phyloP scores from a whole-genome alignment of 768 basidiomycete genomes.

The Rubroboletus satanas region DNA sequence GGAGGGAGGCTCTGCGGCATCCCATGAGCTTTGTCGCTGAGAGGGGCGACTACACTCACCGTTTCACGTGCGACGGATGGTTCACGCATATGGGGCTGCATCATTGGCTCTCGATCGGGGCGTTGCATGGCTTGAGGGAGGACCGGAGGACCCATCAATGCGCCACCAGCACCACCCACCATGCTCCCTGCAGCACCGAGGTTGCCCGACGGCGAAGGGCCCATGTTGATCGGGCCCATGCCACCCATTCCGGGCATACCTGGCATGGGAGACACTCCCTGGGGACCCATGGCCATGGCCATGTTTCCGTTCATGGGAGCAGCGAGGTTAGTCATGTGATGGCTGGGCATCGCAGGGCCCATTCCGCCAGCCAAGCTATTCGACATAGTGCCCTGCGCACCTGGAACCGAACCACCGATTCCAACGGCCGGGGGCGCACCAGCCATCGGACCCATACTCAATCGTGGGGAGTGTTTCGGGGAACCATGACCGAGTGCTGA shows the following conservation, averaged over 20 bases:
- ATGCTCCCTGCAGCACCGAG: constrained; percentile 22
- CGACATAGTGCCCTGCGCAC: constrained; percentile 14
- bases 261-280: constrained; percentile 14
- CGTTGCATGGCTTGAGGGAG: constrained; percentile 27
- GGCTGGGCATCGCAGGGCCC: constrained; percentile 5
- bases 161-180: constrained; percentile 29
- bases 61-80: constrained; percentile 25
- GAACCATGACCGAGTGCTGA: constrained; percentile 28
- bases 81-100: constrained; percentile 27
- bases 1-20: constrained; percentile 25
- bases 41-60: constrained; percentile 9
- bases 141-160: constrained; percentile 40
- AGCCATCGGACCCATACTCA: constrained; percentile 17
- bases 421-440: constrained; percentile 1
- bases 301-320: constrained; percentile 19
- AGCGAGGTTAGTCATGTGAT: constrained; percentile 8
- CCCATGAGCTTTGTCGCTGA: neutral
- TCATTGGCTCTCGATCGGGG: constrained; percentile 20
- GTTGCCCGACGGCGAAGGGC: constrained; percentile 8
- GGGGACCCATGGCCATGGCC: constrained; percentile 12
- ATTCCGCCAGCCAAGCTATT: constrained; percentile 16
- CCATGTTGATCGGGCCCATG: constrained; percentile 24
- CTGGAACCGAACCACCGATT: constrained; percentile 10
- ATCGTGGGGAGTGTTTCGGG: constrained; percentile 28
- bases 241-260: constrained; percentile 14